Evolutionary conservation across 2,329 filamentous ascomycete species (phyloP).

Genomic region (Orbilia blumenaviensis): DNA sequence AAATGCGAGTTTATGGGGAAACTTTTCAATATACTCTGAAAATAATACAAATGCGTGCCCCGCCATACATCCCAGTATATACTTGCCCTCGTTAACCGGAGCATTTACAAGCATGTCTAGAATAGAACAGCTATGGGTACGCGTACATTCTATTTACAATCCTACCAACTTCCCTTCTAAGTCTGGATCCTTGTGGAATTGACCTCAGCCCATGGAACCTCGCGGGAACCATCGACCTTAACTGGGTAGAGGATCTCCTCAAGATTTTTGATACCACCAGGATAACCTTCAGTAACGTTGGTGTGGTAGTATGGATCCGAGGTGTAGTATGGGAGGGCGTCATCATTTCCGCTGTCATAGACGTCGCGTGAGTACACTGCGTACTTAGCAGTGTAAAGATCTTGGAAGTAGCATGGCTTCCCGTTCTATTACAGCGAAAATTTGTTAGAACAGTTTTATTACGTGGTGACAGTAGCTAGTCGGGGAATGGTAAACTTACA

Average conservation of each 20-base stretch:
- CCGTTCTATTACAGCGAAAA: constrained; percentile 25
- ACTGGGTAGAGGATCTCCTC: constrained; percentile 44
- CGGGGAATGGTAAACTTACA: constrained; percentile 28
- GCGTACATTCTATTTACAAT: constrained; percentile 20
- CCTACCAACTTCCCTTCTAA: neutral
- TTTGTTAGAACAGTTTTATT: neutral
- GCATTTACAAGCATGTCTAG: too few relatives aligned
- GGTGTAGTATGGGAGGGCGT: constrained; percentile 34
- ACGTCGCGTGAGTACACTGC: constrained; percentile 45
- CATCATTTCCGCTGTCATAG: constrained; percentile 28
- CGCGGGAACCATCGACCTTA: constrained; percentile 44
- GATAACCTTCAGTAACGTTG: constrained; percentile 68
- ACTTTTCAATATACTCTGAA: neutral
- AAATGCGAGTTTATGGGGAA: too few relatives aligned
- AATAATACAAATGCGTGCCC: neutral
- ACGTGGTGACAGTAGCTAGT: neutral
- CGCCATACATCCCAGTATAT: neutral
- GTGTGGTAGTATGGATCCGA: constrained; percentile 35
- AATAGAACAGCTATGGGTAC: neutral
- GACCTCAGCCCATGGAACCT: constrained; percentile 45
- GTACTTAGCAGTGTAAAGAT: constrained; percentile 41
- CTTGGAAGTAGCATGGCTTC: constrained; percentile 45
- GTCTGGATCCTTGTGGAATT: constrained; percentile 28
- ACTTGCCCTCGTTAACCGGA: too few relatives aligned
- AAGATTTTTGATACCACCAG: constrained; percentile 61